Evolutionary conservation across 2,329 filamentous ascomycete species (phyloP).

Genomic region (Colletotrichum tabaci): DNA sequence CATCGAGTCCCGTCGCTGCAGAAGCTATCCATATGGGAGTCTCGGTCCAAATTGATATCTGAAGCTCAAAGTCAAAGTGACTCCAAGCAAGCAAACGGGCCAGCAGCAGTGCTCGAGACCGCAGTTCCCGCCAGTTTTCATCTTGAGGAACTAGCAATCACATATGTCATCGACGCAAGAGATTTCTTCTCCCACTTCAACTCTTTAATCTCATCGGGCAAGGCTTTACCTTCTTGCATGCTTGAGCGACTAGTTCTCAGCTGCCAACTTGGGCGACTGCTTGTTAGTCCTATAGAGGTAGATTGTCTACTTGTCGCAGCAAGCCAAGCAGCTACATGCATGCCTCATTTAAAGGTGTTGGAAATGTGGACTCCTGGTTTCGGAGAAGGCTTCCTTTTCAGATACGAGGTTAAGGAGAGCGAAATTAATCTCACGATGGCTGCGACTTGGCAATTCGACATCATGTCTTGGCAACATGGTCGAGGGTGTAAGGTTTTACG

Average conservation of each 20-base stretch:
- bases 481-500: conserved; percentile 2
- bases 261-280: background rate
- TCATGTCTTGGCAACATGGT: background rate
- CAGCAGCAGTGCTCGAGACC: background rate
- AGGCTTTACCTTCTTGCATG: background rate
- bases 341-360: conserved; percentile 1
- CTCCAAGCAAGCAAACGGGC: background rate
- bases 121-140: conserved; percentile 4
- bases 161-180: conserved; percentile 7
- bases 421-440: background rate
- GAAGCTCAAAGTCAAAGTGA: conserved; percentile 12
- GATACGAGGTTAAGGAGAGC: too few species aligned
- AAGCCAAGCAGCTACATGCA: conserved; percentile 5
- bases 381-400: background rate
- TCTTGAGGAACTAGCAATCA: conserved; percentile 8
- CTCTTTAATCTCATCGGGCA: background rate
- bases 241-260: conserved; percentile 16
- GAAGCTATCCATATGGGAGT: background rate
- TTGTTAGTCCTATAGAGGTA: background rate
- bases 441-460: conserved; percentile 22
- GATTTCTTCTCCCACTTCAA: conserved; percentile 17
- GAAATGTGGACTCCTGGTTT: conserved; percentile 28
- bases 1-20: too few species aligned
- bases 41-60: background rate
- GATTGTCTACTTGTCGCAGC: background rate